Percentiles rank a stretch among this genome's conserved stretches.
Evolutionary conservation across 2,329 filamentous ascomycete genomes (phyloP).

Genomic region (Exophiala bonariae): DNA sequence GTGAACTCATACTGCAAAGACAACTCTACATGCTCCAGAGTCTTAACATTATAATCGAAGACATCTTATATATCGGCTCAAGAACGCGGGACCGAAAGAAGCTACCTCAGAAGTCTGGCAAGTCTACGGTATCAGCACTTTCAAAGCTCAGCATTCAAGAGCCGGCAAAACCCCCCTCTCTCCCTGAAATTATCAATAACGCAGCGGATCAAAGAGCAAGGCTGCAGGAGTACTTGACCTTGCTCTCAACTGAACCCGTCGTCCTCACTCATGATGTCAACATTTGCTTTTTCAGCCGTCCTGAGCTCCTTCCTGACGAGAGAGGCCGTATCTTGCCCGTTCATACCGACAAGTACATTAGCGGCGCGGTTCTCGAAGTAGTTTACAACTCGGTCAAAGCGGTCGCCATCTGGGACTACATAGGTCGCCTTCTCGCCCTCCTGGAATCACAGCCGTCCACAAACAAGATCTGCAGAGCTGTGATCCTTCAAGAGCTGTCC

Average conservation of each 20-base stretch:
- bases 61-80: slow-evolving; percentile 44
- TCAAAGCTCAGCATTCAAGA: slow-evolving; percentile 35
- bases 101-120: slow-evolving; percentile 32
- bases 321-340: slow-evolving; percentile 41
- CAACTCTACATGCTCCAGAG: slow-evolving; percentile 39
- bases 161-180: slow-evolving; percentile 30
- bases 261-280: slow-evolving; percentile 29
- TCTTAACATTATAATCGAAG: slow-evolving; percentile 45
- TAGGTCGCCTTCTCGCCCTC: slow-evolving; percentile 38
- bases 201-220: slow-evolving; percentile 37
- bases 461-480: slow-evolving; percentile 33
- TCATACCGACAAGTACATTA: slow-evolving; percentile 45
- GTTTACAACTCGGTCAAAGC: slow-evolving; percentile 38
- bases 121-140: slow-evolving; percentile 32
- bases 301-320: slow-evolving; percentile 48
- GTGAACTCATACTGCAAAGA: slow-evolving; percentile 40
- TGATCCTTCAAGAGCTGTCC: slow-evolving; percentile 48
- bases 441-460: slow-evolving; percentile 26
- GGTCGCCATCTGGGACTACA: slow-evolving; percentile 44
- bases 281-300: slow-evolving; percentile 40
- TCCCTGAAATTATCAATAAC: slow-evolving; percentile 34
- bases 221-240: slow-evolving; percentile 36
- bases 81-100: slow-evolving; percentile 29
- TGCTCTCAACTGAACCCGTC: slow-evolving; percentile 28
- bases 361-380: slow-evolving; percentile 43